These are phyloP conservation scores for Zelopaecilomyces penicillatus DNA, from an alignment of 2,329 filamentous ascomycete genomes.

Conservation along the genomic window DNA sequence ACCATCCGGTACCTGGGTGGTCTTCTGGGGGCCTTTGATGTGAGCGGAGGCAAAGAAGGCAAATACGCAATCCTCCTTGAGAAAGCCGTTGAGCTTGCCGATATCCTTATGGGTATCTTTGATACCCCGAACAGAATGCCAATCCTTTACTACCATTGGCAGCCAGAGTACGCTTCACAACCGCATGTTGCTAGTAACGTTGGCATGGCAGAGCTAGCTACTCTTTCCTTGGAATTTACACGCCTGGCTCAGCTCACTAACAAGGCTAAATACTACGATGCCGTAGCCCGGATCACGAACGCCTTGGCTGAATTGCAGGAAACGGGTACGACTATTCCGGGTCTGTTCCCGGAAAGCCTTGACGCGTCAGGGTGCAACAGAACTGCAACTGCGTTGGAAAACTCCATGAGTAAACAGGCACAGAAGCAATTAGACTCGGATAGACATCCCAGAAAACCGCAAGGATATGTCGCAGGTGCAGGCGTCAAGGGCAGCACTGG, in stretches of 20 bases:
- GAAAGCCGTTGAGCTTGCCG: slow-evolving; percentile 71
- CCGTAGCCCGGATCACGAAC: slow-evolving; percentile 76
- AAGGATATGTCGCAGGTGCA: slow-evolving; percentile 16
- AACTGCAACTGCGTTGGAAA: slow-evolving; percentile 29
- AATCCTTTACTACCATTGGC: slow-evolving; percentile 70
- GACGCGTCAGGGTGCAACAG: slow-evolving; percentile 74
- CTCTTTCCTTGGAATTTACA: slow-evolving; percentile 81
- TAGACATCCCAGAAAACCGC: slow-evolving; percentile 18
- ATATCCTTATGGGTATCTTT: slow-evolving; percentile 74
- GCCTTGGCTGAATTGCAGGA: slow-evolving; percentile 69
- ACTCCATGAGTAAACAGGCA: slow-evolving; percentile 25
- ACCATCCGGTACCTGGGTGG: slow-evolving; percentile 88
- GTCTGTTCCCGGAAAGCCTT: slow-evolving; percentile 70
- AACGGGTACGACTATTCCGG: slow-evolving; percentile 58
- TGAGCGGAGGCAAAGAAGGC: slow-evolving; percentile 54
- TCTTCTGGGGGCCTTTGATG: slow-evolving; percentile 75
- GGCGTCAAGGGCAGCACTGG: not conserved
- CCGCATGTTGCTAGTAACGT: slow-evolving; percentile 53
- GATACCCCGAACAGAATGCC: slow-evolving; percentile 95
- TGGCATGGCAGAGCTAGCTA: slow-evolving; percentile 66
- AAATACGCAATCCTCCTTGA: slow-evolving; percentile 60
- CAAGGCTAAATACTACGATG: slow-evolving; percentile 80
- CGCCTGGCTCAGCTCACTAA: slow-evolving; percentile 78
- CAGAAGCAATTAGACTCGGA: slow-evolving; percentile 28
- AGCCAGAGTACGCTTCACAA: slow-evolving; percentile 53